These are phyloP conservation scores for Chlorella variabilis DNA, from an alignment of 163 green algal species.

Conservation along the genomic window DNA sequence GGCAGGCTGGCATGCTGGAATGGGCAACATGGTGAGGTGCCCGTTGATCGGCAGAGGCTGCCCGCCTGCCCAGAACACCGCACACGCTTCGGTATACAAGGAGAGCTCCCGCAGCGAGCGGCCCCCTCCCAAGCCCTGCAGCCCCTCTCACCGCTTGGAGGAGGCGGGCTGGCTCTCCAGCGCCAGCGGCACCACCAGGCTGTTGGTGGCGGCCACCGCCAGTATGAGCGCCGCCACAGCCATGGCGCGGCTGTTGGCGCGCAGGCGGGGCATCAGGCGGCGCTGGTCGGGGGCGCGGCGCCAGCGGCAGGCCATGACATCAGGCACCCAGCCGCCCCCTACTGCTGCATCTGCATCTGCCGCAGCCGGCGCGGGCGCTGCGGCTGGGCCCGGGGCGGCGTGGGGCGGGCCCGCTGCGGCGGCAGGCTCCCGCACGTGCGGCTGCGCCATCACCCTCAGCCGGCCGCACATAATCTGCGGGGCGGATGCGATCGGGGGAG, in stretches of 20 bases:
- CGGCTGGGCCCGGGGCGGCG: background rate
- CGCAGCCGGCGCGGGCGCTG: background rate
- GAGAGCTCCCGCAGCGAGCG: too few relatives aligned
- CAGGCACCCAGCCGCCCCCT: constrained; percentile 19
- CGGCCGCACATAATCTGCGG: constrained; percentile 75
- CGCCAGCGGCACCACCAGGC: constrained; percentile 68
- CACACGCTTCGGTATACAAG: too few relatives aligned
- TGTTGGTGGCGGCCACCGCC: constrained; percentile 70
- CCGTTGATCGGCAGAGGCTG: too few relatives aligned
- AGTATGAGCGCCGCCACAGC: constrained; percentile 36
- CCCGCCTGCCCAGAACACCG: too few relatives aligned
- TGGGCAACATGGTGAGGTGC: too few relatives aligned
- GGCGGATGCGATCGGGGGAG: too few relatives aligned
- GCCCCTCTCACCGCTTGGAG: constrained; percentile 13
- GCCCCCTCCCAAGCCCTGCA: too few relatives aligned
- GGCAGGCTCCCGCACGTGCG: constrained; percentile 57
- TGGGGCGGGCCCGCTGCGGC: background rate
- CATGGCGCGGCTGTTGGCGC: constrained; percentile 71
- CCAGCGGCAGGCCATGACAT: constrained; percentile 50
- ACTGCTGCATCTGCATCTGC: background rate
- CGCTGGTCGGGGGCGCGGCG: constrained; percentile 31
- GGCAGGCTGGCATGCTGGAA: background rate
- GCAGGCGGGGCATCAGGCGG: constrained; percentile 41
- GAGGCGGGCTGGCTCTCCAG: constrained; percentile 57
- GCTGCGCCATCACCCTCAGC: constrained; percentile 65